Evolutionary conservation across 805 yeast genomes (phyloP).

Genomic region (Yarrowia sp.): DNA sequence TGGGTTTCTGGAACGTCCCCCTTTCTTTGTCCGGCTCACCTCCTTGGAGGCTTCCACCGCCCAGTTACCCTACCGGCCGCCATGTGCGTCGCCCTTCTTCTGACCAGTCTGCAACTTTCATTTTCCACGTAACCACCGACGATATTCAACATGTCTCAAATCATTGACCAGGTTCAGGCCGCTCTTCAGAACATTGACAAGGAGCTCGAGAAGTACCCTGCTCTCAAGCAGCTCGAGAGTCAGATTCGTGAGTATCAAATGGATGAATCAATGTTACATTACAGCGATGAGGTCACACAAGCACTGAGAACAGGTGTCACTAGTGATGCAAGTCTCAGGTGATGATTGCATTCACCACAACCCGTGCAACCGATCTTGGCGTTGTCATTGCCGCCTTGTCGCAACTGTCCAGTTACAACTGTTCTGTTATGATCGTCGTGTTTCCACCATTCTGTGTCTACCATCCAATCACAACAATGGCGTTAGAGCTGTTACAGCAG

Average conservation of each 20-base stretch:
- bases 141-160: conserved; percentile 40
- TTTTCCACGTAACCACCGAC: conserved; percentile 38
- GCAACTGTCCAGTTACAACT: too few relatives aligned
- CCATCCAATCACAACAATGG: too few relatives aligned
- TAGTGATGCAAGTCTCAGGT: too few relatives aligned
- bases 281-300: neutral
- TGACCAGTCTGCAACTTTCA: conserved; percentile 10
- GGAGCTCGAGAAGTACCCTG: conserved; percentile 50
- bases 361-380: neutral
- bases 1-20: neutral
- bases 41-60: neutral
- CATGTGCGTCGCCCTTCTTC: conserved; percentile 19
- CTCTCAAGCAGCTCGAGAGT: conserved; percentile 48
- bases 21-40: conserved; percentile 10
- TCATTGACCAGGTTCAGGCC: conserved; percentile 38
- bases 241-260: conserved; percentile 44
- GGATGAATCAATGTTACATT: neutral
- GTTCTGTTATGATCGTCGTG: too few relatives aligned
- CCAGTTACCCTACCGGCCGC: conserved; percentile 33
- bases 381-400: neutral
- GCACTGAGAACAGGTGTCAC: too few relatives aligned
- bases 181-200: conserved; percentile 36
- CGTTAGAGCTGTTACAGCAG: too few relatives aligned
- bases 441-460: too few relatives aligned
- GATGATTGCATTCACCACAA: too few relatives aligned